Percentiles rank a stretch among this genome's conserved stretches.
phyloP scores from a whole-genome alignment of 1,284 basidiomycete genomes.

The Cutaneotrichosporon dermatis region DNA sequence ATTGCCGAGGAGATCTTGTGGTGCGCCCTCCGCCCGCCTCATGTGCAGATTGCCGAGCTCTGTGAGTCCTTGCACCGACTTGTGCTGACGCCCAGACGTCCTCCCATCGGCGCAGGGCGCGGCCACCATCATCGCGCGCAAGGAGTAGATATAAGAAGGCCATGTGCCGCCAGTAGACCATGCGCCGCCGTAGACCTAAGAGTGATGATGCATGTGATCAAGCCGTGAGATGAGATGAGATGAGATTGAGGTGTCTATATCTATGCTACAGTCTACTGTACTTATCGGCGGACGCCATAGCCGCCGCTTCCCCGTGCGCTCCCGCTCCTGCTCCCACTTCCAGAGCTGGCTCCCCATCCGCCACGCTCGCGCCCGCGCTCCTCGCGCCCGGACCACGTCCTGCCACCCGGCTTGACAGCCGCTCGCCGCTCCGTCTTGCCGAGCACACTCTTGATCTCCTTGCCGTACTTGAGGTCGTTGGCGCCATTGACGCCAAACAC shows the following conservation, averaged over 20 bases:
- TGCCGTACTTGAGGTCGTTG: constrained; percentile 20
- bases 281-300: neutral
- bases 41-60: constrained; percentile 78
- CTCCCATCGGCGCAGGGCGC: constrained; percentile 23
- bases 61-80: constrained; percentile 58
- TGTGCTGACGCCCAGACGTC: constrained; percentile 11
- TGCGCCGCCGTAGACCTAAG: neutral
- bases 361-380: neutral
- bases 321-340: neutral
- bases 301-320: neutral
- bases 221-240: neutral
- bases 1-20: constrained; percentile 95
- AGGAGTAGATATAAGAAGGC: constrained; percentile 9
- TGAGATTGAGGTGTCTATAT: neutral
- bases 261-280: neutral
- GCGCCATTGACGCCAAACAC: constrained; percentile 45
- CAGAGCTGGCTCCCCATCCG: too few species aligned
- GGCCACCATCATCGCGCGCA: constrained; percentile 23
- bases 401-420: constrained; percentile 16
- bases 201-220: neutral
- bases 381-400: constrained; percentile 10
- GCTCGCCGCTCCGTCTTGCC: constrained; percentile 12
- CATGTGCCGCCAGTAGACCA: too few species aligned
- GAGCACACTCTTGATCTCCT: constrained; percentile 26
- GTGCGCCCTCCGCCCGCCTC: constrained; percentile 78